Evolutionary conservation across 257 asterid genomes (phyloP).

Genomic region (Solanum habrochaites): DNA sequence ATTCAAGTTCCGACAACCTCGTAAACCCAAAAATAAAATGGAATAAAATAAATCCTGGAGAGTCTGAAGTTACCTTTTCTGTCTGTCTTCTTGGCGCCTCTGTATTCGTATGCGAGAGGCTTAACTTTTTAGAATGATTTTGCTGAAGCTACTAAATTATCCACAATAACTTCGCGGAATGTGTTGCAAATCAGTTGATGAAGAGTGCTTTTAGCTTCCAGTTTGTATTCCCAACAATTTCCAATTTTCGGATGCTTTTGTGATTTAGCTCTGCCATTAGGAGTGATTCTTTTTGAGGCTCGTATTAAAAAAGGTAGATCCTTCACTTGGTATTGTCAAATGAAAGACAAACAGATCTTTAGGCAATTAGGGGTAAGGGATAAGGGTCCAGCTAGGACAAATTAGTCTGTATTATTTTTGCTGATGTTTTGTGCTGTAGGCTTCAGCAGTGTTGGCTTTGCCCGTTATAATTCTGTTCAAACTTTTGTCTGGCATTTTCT

Average conservation of each 20-base stretch:
- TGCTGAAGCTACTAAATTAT: not conserved
- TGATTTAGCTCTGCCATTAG: not conserved
- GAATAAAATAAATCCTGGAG: not conserved
- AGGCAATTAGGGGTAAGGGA: not conserved
- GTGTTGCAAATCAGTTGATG: not conserved
- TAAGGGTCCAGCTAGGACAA: not conserved
- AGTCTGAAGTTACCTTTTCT: not conserved
- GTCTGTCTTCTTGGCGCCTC: not conserved
- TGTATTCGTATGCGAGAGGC: not conserved
- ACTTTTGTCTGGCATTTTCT: slow-evolving; percentile 28
- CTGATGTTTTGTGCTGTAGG: slow-evolving; percentile 26
- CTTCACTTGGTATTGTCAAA: not conserved
- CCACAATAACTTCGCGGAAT: not conserved
- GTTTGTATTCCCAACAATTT: not conserved
- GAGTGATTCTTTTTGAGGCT: not conserved
- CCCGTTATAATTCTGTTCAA: slow-evolving; percentile 42
- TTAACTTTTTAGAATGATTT: not conserved
- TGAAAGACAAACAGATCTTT: not conserved
- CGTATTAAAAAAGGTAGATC: no score
- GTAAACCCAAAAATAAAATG: not conserved
- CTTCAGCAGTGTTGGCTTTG: slow-evolving; percentile 68
- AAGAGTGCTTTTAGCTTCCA: not conserved
- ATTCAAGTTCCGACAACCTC: not conserved
- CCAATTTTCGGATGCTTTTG: not conserved
- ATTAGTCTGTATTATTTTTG: not conserved